phyloP scores from a whole-genome alignment of 176 grass and related monocot species.

The Triticum aestivum region IWGSC_CS_RefSeq_v2.1 NC_057801.1:715287720-715288219 shows the following conservation, averaged over 20 bases:
- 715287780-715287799: too few relatives aligned
- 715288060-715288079: background rate
- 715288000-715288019: background rate
- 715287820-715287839: slow-evolving; percentile 19
- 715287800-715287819: background rate
- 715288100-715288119: slow-evolving; percentile 2
- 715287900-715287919: background rate
- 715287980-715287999: background rate
- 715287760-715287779: too few relatives aligned
- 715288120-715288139: background rate
- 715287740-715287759: too few relatives aligned
- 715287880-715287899: background rate
- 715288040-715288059: background rate
- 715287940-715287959: background rate
- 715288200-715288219: background rate
- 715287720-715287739: too few relatives aligned
- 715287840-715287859: background rate
- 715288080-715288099: too few relatives aligned
- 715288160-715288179: background rate
- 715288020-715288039: background rate
- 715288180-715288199: background rate
- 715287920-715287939: background rate
- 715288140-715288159: background rate
- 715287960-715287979: background rate
- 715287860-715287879: background rate